Conservation (phyloP, 225 moss, liverwort and hornwort genomes). For the Lunularia cruciata region DNA sequence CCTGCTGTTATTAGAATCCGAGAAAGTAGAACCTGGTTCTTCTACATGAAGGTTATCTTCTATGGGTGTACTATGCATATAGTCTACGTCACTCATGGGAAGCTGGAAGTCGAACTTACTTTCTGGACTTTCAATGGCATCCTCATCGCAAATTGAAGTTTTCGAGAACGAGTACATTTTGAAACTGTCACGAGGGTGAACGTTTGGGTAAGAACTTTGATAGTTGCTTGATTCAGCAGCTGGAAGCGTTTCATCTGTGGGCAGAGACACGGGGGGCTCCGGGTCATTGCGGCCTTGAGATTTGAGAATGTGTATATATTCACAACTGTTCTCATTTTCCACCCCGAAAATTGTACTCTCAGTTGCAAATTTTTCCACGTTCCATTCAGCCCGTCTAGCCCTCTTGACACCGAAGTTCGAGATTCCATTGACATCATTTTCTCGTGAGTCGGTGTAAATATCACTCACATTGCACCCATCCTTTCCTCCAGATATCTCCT, state of each 20-base stretch:
- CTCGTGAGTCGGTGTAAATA: not conserved
- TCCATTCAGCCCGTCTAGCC: slow-evolving; percentile 15
- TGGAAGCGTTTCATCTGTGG: too few species aligned
- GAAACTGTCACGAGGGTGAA: not conserved
- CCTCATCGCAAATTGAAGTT: not conserved
- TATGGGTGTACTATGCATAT: too few species aligned
- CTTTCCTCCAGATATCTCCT: not conserved
- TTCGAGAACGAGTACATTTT: not conserved
- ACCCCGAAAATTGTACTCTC: not conserved
- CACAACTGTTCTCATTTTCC: not conserved
- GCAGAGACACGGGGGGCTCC: too few species aligned
- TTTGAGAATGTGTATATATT: too few species aligned
- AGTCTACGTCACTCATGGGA: too few species aligned
- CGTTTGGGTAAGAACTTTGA: slow-evolving; percentile 3
- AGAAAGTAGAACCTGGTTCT: too few species aligned
- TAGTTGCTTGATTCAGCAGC: not conserved
- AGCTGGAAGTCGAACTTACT: too few species aligned
- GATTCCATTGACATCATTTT: not conserved
- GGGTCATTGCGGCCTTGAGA: too few species aligned
- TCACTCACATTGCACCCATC: not conserved
- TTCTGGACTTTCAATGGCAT: too few species aligned
- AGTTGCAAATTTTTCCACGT: not conserved
- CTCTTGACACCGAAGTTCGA: not conserved
- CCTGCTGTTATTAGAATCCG: too few species aligned
- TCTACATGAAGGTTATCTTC: too few species aligned